A percentile compares a stretch with the other conserved stretches of the same genome.
Conservation (phyloP, 2,329 filamentous ascomycete genomes). For the Bimuria novae-zelandiae region DNA sequence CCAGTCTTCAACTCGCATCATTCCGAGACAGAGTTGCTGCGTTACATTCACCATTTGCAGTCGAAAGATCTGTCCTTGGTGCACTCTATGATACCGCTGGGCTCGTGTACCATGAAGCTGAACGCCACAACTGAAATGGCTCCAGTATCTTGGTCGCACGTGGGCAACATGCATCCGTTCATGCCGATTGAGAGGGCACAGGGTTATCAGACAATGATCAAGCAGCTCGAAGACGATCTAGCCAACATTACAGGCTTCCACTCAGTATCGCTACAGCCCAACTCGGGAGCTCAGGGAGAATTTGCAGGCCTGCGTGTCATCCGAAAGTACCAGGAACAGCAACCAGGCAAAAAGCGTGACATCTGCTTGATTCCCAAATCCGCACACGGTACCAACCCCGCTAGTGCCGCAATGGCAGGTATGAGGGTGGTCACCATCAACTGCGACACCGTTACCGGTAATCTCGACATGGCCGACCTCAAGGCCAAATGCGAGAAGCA, state of each 20-base stretch:
- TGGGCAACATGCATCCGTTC: conserved; percentile 82
- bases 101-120: conserved; percentile 98
- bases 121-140: conserved; percentile 95
- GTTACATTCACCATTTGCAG: conserved; percentile 91
- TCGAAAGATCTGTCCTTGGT: conserved; percentile 93
- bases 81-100: conserved; percentile 96
- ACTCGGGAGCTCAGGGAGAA: conserved; percentile 94
- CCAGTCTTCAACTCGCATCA: conserved; percentile 94
- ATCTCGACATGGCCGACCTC: conserved; percentile 85
- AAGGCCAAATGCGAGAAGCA: conserved; percentile 88
- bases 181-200: conserved; percentile 65
- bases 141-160: conserved; percentile 76
- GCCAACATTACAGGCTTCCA: conserved; percentile 87
- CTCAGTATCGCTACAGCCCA: conserved; percentile 87
- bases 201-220: conserved; percentile 73
- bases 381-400: conserved; percentile 94
- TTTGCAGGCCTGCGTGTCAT: conserved; percentile 90
- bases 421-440: conserved; percentile 94
- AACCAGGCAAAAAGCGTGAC: conserved; percentile 72
- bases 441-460: conserved; percentile 84
- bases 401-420: conserved; percentile 92
- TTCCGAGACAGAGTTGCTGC: conserved; percentile 90
- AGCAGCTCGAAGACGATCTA: conserved; percentile 75
- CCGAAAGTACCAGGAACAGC: conserved; percentile 77
- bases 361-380: conserved; percentile 95